Base-by-base conservation (phyloP, 2,329 filamentous ascomycete genomes). In the Fusarium anguioides region DNA sequence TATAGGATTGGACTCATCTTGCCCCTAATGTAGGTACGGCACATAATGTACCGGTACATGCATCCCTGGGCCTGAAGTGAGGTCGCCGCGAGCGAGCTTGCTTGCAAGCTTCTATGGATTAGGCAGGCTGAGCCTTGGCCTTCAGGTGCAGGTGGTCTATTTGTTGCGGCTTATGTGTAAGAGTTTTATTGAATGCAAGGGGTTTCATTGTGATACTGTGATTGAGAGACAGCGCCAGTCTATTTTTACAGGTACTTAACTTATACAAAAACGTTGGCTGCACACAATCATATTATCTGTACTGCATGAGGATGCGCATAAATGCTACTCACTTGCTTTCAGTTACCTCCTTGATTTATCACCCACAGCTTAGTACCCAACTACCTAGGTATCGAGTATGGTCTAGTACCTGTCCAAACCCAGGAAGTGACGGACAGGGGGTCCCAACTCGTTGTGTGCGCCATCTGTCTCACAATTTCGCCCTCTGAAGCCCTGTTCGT, bases 1-100 rank as follows among this genome's bases (percentile, higher is more conserved):
- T 37, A 58, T 18, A 23, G 42, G 58, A 63, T 63, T 58, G 48
- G 66, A 29, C 26, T 63, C 42, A 64, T 69, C 49, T 63, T 53
- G 60, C 66, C 66, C 66, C 66, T 69, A 69, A 69, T 69, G 66
- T 69, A 69, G 66, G 66, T 69, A 69, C 60, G 41, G 60, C 41
- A 56, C 48, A 21, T 51, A n/a, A 49, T 18, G 50, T 47, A 52
- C 29, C 33, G 15, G 49, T 47, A 52, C 27, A 35, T 53, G 47
- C 24, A 68, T 60, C 62, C 62, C 21, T 46, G 18, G 17, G 31
- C 31, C 15, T 17, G 31, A 33, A 8, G 31, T 33, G 44, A 60
- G 20, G 50, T 47, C 37, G 27, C n/a, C 33, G n/a, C n/a, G 39
- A 29, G 24, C 31, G 31, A 52, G 46, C 37, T 44, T 48, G 44